Evolutionary conservation across 371 early-diverging fungal genomes (phyloP), one percentile per base, ranked within the genome.

Genomic region (Mucor mucedo): DNA sequence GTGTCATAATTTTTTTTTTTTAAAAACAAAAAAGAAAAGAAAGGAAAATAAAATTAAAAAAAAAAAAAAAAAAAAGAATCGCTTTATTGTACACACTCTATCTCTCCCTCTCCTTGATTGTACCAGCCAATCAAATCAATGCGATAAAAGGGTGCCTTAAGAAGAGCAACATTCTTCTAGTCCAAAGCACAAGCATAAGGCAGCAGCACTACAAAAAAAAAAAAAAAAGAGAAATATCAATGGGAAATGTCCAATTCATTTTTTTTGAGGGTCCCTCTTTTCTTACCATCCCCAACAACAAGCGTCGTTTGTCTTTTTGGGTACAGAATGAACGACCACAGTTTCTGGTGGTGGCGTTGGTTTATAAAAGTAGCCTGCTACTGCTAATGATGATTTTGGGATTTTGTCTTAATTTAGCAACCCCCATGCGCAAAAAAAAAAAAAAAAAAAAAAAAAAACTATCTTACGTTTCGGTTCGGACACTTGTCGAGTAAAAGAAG

Each of bases 231-330:
- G 35, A 35, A 8, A 8, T 35, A 35, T 21, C 21, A 21, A 21
- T 21, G 21, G 21, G 21, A 21, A 21, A 21, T 21, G 21, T 21
- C 21, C 21, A 21, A 21, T 21, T 21, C 21, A 21, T 21, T 21
- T 21, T 21, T 21, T 21, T 21, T 21, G 21, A 21, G 2, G 39
- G 32, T 38, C 41, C 9, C 27, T 21, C n/a, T 28, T 3, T 49
- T 8, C 14, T 32, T 69, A 69, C 69, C 69, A 69, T 60, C 69
- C 69, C 61, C 64, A 64, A 48, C 69, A 69, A 49, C 69, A 64
- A 38, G 65, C 65, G 47, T 60, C 69, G 13, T 69, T 64, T 35
- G 64, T 52, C 39, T 69, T 69, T 35, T 69, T 64, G 3, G 69
- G 69, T 41, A 49, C 35, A 11, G 64, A 61, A 60, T 69, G 65